Evolutionary conservation across 129 eudicot genomes (phyloP), one percentile per base, ranked within the genome.

Genomic region (Heracleum sosnowskyi): DNA sequence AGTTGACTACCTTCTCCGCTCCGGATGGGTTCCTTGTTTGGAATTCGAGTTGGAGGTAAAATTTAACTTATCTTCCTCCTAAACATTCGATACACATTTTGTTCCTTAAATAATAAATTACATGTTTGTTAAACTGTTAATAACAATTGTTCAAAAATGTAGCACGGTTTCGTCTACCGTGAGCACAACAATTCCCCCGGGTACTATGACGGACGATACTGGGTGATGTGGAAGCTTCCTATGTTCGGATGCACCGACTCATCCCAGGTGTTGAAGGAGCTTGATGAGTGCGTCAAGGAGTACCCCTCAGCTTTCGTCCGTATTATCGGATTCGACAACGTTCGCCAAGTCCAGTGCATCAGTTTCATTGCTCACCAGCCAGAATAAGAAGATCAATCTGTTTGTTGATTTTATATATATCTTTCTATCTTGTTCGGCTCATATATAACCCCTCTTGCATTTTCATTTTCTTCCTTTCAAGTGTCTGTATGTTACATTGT

Each of bases 201-300:
- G 57, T 91, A 91, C 97, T 89, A 91, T 46, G 97, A 91, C 34
- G 93, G 97, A 28, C 74, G 97, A 60, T 91, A 91, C 97, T 91
- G 93, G 97, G 87, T 91, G 49, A 91, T 91, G 93, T 91, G 97
- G 93, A 91, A 89, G 85, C 81, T 89, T 75, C 97, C 93, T 81
- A 89, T 87, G 97, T 91, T 86, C 70, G 93, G 96, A 4, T 91
- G 96, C 88, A 91, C 88, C 0, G 96, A 89, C 73, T 60, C 91
- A 9, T 33, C 79, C 35, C 97, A 89, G 37, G 97, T 91, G 71
- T 8, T 87, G 79, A 68, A 57, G 53, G 97, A 91, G 88, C 53
- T 91, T 0, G 84, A 46, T 0, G 90, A 89, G 78, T 82, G 82
- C 89, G 78, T 69, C 78, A 87, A 85, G 89, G 90, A 80, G 42